Conservation (phyloP, 768 basidiomycete species). For the Naematelia encephala region DNA sequence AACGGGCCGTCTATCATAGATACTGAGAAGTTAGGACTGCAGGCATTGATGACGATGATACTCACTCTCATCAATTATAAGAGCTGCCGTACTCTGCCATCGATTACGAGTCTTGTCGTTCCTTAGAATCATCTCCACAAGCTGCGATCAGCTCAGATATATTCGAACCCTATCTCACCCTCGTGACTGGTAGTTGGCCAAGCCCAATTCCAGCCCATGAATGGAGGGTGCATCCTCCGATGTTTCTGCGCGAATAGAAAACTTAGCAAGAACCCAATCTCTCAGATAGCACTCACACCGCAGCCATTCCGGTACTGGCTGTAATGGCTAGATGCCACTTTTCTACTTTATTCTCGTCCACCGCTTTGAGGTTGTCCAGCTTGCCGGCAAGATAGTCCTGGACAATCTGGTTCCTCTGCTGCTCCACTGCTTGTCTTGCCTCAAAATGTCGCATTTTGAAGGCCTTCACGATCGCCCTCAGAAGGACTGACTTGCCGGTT, state of each 20-base stretch:
- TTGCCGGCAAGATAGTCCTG: constrained; percentile 1
- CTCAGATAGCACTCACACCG: constrained; percentile 43
- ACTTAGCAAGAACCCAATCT: background rate
- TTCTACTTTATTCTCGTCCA: constrained; percentile 7
- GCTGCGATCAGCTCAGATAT: constrained; percentile 5
- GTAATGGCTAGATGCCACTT: constrained; percentile 58
- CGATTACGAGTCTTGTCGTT: constrained; percentile 16
- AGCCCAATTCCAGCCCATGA: constrained; percentile 42
- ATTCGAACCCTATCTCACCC: background rate
- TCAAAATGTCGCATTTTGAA: constrained; percentile 50
- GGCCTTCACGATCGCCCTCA: constrained; percentile 80
- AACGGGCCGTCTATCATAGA: constrained; percentile 51
- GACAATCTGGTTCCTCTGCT: constrained; percentile 1
- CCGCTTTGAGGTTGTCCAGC: background rate
- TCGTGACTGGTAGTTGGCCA: constrained; percentile 15
- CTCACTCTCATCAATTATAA: constrained; percentile 49
- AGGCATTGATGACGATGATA: background rate
- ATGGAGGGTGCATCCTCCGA: constrained; percentile 39
- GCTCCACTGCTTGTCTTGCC: background rate
- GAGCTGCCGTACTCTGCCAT: constrained; percentile 36
- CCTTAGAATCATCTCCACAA: constrained; percentile 19
- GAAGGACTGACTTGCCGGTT: constrained; percentile 91
- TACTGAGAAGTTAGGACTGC: constrained; percentile 22
- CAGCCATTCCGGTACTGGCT: constrained; percentile 90
- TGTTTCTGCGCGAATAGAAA: constrained; percentile 25